A percentile compares a stretch with the other conserved stretches of the same genome.
These are phyloP conservation scores for Russula ochroleuca DNA, from an alignment of 768 basidiomycete genomes.

Conservation along the genomic window DNA sequence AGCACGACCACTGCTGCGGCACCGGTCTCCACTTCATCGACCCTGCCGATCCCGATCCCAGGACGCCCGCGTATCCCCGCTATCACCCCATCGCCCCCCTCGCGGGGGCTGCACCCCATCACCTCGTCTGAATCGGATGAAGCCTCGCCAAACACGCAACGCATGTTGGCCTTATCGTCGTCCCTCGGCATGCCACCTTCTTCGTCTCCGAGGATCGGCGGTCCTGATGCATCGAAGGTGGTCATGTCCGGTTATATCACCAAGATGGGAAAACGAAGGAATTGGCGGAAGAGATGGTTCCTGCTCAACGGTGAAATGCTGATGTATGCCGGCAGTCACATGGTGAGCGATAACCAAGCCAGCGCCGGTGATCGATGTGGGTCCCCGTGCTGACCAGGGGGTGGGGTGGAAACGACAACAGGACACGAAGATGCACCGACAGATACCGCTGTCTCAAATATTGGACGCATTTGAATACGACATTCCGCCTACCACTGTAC, in stretches of 20 bases:
- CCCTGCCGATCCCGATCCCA: conserved; percentile 53
- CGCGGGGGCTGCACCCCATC: conserved; percentile 41
- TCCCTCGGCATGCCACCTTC: conserved; percentile 37
- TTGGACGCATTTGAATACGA: conserved; percentile 91
- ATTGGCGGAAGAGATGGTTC: conserved; percentile 98
- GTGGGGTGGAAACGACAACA: conserved; percentile 34
- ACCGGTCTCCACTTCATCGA: conserved; percentile 26
- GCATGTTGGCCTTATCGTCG: conserved; percentile 31
- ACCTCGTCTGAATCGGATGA: conserved; percentile 83
- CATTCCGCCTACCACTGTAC: conserved; percentile 46
- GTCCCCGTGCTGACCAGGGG: neutral
- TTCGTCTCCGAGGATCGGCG: conserved; percentile 40
- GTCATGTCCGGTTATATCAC: conserved; percentile 89
- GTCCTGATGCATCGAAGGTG: conserved; percentile 66
- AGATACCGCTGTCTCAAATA: conserved; percentile 79
- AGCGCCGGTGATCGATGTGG: conserved; percentile 17
- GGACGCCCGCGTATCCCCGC: conserved; percentile 33
- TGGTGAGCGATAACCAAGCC: conserved; percentile 54
- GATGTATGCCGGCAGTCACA: conserved; percentile 88
- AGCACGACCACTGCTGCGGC: neutral
- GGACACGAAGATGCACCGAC: conserved; percentile 87
- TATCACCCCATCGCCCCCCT: conserved; percentile 49
- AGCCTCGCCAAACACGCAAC: conserved; percentile 40
- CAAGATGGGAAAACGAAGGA: conserved; percentile 93
- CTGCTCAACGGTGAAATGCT: conserved; percentile 85